Percentiles rank a stretch among this genome's conserved stretches.
phyloP scores from a whole-genome alignment of 1,139 yeast genomes.

The Pichia sp. region DNA sequence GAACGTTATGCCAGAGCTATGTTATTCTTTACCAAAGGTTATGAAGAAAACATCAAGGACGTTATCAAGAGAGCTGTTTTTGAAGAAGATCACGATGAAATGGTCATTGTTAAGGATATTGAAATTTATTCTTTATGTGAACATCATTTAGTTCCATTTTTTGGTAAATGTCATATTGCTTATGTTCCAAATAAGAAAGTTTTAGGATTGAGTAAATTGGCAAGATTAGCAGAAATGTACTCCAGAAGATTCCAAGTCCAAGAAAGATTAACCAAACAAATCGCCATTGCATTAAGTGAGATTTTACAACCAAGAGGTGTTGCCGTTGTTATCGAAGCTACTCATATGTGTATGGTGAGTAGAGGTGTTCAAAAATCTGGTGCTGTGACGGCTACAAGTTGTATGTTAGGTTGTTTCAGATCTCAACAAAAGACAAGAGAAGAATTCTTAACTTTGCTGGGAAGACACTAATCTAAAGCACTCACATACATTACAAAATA shows the following conservation, averaged over 20 bases:
- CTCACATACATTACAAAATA: no score
- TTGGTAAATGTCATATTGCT: slow-evolving; percentile 95
- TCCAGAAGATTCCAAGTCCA: slow-evolving; percentile 95
- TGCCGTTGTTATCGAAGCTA: slow-evolving; percentile 96
- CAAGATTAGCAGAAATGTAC: slow-evolving; percentile 96
- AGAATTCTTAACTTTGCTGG: slow-evolving; percentile 84
- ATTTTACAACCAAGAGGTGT: slow-evolving; percentile 94
- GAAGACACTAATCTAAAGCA: slow-evolving; percentile 40
- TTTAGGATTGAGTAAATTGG: slow-evolving; percentile 90
- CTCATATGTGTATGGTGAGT: slow-evolving; percentile 99
- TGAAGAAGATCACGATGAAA: slow-evolving; percentile 98
- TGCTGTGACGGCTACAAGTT: slow-evolving; percentile 89
- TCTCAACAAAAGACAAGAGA: slow-evolving; percentile 94
- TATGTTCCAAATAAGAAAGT: slow-evolving; percentile 95
- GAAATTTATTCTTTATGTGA: slow-evolving; percentile 93
- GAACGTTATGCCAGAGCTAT: slow-evolving; percentile 96
- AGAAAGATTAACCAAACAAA: slow-evolving; percentile 94
- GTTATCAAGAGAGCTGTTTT: slow-evolving; percentile 95
- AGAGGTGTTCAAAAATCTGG: slow-evolving; percentile 98
- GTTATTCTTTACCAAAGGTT: slow-evolving; percentile 94
- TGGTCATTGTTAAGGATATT: slow-evolving; percentile 96
- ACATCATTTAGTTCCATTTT: slow-evolving; percentile 96
- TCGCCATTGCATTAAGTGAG: slow-evolving; percentile 93
- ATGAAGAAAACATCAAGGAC: slow-evolving; percentile 87
- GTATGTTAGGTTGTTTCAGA: slow-evolving; percentile 96